Conservation (phyloP, 345 rosid species). For the Citrus inodora region DNA sequence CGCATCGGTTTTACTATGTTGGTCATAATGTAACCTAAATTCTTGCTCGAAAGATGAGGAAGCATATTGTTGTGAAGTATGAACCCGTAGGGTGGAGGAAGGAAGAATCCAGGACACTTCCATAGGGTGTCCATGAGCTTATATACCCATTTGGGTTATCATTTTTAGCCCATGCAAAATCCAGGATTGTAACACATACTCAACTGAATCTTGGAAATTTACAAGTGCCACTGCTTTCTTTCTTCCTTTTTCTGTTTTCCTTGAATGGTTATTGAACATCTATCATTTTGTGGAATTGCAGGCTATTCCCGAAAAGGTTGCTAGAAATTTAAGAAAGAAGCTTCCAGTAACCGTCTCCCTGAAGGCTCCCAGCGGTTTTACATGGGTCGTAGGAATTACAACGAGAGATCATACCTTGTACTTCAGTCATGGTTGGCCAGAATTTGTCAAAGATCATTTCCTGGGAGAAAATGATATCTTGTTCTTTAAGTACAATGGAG, state of each 20-base stretch:
- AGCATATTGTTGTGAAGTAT: too few species aligned
- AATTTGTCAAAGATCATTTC: slow-evolving; percentile 49
- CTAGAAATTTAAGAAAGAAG: slow-evolving; percentile 43
- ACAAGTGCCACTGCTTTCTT: not conserved
- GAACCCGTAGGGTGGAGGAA: too few species aligned
- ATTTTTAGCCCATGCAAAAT: too few species aligned
- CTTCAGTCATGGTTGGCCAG: slow-evolving; percentile 62
- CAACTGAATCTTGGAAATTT: not conserved
- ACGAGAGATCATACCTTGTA: slow-evolving; percentile 29
- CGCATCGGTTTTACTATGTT: too few species aligned
- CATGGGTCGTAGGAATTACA: slow-evolving; percentile 50
- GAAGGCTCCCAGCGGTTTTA: slow-evolving; percentile 62
- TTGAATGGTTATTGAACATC: not conserved
- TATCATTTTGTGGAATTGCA: slow-evolving; percentile 25
- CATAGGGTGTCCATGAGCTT: not conserved
- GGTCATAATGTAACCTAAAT: not conserved
- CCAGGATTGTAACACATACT: not conserved
- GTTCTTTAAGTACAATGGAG: slow-evolving; percentile 66
- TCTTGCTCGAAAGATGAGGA: not conserved
- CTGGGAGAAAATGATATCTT: slow-evolving; percentile 60
- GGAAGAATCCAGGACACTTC: too few species aligned
- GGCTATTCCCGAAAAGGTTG: slow-evolving; percentile 61
- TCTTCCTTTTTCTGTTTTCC: not conserved
- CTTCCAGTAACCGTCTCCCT: slow-evolving; percentile 52
- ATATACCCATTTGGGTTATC: not conserved